A percentile compares a stretch with the other conserved stretches of the same genome.
phyloP scores from a whole-genome alignment of 305 asterid species.

The Salvia sclarea region DNA sequence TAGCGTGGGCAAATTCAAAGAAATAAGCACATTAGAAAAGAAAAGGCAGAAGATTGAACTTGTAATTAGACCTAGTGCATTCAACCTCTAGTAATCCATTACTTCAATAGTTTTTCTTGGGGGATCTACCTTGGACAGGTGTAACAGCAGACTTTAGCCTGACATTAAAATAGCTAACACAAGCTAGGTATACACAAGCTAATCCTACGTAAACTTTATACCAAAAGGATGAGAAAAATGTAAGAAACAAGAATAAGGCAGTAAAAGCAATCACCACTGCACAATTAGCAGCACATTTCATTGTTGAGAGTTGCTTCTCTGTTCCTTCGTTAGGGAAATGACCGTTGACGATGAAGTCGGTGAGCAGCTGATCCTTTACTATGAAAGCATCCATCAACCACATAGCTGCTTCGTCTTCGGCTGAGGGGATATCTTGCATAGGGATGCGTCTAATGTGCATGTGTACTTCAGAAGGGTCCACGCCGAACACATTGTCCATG shows the following conservation, averaged over 20 bases:
- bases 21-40: background rate
- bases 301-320: constrained; percentile 52
- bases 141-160: constrained; percentile 34
- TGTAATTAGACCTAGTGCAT: background rate
- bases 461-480: constrained; percentile 70
- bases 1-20: background rate
- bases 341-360: constrained; percentile 49
- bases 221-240: constrained; percentile 49
- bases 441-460: constrained; percentile 64
- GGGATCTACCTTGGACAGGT: constrained; percentile 10
- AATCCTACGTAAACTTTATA: constrained; percentile 52
- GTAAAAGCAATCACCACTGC: constrained; percentile 45
- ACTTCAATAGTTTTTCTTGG: constrained; percentile 34
- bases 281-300: constrained; percentile 50
- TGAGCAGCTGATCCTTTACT: constrained; percentile 54
- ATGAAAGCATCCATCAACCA: constrained; percentile 55
- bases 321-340: constrained; percentile 61
- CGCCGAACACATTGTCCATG: constrained; percentile 67
- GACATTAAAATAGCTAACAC: constrained; percentile 44
- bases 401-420: constrained; percentile 36
- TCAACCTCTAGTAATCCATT: background rate
- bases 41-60: background rate
- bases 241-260: constrained; percentile 42
- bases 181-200: constrained; percentile 50
- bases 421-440: constrained; percentile 39